phyloP scores from a whole-genome alignment of 495 filamentous ascomycete species.

The Hypoxylon subgilvum region DNA sequence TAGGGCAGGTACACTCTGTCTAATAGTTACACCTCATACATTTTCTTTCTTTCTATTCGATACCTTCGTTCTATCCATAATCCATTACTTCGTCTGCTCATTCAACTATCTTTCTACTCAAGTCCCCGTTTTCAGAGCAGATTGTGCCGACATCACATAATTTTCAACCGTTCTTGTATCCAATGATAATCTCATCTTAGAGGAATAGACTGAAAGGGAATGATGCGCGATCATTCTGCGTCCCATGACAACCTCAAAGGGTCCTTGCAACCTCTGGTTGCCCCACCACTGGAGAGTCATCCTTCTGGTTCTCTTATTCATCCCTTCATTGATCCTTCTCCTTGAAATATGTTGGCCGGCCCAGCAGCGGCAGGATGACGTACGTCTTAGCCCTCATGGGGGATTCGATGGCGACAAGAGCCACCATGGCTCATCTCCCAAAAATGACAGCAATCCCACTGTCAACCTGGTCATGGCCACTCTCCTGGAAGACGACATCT shows the following conservation, averaged over 20 bases:
- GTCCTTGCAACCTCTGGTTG: slow-evolving; percentile 19
- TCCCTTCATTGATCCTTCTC: slow-evolving; percentile 5
- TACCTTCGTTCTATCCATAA: neutral
- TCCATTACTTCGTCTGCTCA: neutral
- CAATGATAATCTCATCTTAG: slow-evolving; percentile 1
- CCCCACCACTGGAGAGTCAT: slow-evolving; percentile 23
- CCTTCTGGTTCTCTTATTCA: slow-evolving; percentile 14
- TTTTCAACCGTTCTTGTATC: neutral
- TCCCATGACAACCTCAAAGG: slow-evolving; percentile 23
- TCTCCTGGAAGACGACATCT: slow-evolving; percentile 61
- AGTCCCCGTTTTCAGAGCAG: neutral
- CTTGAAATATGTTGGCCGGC: slow-evolving; percentile 6
- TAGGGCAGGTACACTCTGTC: no score
- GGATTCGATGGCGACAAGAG: slow-evolving; percentile 2
- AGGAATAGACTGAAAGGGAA: slow-evolving; percentile 6
- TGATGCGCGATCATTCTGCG: slow-evolving; percentile 18
- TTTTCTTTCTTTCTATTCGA: neutral
- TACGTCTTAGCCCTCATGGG: neutral
- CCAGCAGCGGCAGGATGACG: neutral
- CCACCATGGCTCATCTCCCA: neutral
- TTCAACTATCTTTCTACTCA: neutral
- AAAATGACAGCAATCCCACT: slow-evolving; percentile 18
- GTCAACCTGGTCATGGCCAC: slow-evolving; percentile 64
- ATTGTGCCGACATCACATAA: neutral
- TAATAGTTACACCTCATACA: no score